phyloP scores from a whole-genome alignment of 176 grass and related monocot genomes.

The Chrysopogon serrulatus region DNA sequence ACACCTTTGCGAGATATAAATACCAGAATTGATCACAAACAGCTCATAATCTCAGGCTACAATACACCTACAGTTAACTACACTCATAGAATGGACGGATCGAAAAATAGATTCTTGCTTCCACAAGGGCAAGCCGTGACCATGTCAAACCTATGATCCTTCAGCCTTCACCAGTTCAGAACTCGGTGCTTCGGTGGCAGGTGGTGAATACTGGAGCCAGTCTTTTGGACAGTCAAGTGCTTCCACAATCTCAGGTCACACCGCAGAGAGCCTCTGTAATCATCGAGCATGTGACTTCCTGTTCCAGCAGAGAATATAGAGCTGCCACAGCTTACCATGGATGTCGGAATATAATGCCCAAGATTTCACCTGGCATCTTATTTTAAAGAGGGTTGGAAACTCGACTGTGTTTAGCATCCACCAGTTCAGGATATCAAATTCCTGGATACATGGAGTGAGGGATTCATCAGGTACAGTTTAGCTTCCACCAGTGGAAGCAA shows the following conservation, averaged over 20 bases:
- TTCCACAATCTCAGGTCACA: slow-evolving; percentile 69
- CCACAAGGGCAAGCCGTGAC: background rate
- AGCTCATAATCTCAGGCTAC: background rate
- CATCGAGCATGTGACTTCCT: slow-evolving; percentile 61
- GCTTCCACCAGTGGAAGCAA: slow-evolving; percentile 36
- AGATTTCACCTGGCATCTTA: slow-evolving; percentile 63
- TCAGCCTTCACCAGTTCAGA: slow-evolving; percentile 41
- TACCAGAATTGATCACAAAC: background rate
- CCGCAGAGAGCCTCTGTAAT: slow-evolving; percentile 63
- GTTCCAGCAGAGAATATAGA: too few relatives aligned
- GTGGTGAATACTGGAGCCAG: slow-evolving; percentile 54
- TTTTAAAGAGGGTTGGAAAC: slow-evolving; percentile 65
- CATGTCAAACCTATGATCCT: background rate
- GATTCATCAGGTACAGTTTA: slow-evolving; percentile 73
- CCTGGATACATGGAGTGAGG: slow-evolving; percentile 53
- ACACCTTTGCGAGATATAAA: background rate
- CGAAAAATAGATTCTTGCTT: background rate
- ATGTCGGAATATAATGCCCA: slow-evolving; percentile 75
- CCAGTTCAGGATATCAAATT: slow-evolving; percentile 72
- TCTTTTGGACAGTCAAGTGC: slow-evolving; percentile 64
- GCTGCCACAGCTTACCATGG: slow-evolving; percentile 44
- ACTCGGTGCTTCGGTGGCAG: background rate
- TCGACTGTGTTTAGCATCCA: slow-evolving; percentile 71
- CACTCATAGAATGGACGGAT: background rate
- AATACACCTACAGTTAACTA: slow-evolving; percentile 23